Percentiles rank a stretch among this genome's conserved stretches.
Evolutionary conservation across 1,139 yeast species (phyloP).

Genomic region (Taiozyma onychis): DNA sequence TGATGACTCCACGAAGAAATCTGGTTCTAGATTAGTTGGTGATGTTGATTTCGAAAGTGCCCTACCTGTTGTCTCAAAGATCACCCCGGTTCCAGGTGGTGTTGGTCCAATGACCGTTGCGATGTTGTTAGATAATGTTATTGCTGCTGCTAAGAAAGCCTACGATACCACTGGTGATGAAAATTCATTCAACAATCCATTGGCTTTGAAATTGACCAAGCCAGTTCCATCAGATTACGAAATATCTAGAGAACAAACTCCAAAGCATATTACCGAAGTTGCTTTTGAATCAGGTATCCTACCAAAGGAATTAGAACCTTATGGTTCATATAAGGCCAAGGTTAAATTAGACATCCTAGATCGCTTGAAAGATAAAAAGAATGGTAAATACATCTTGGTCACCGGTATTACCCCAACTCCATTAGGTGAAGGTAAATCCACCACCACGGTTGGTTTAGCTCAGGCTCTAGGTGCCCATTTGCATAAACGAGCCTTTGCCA

Average conservation of each 20-base stretch:
- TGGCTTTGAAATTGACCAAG: slow-evolving; percentile 41
- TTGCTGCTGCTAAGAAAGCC: slow-evolving; percentile 52
- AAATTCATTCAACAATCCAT: slow-evolving; percentile 32
- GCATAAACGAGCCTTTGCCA: slow-evolving; percentile 63
- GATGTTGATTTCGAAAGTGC: slow-evolving; percentile 68
- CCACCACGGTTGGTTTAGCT: slow-evolving; percentile 74
- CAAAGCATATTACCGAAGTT: slow-evolving; percentile 57
- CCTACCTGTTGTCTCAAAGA: slow-evolving; percentile 48
- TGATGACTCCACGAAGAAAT: slow-evolving; percentile 55
- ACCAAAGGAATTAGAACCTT: slow-evolving; percentile 61
- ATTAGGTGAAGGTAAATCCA: slow-evolving; percentile 77
- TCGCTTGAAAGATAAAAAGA: slow-evolving; percentile 52
- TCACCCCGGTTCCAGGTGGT: slow-evolving; percentile 87
- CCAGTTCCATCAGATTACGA: slow-evolving; percentile 79
- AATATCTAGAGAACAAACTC: slow-evolving; percentile 67
- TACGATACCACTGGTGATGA: slow-evolving; percentile 24
- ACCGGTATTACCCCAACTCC: slow-evolving; percentile 86
- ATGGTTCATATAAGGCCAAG: slow-evolving; percentile 72
- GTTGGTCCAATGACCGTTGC: slow-evolving; percentile 91
- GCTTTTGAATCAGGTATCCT: slow-evolving; percentile 62
- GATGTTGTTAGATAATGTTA: slow-evolving; percentile 67
- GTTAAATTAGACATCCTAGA: slow-evolving; percentile 55
- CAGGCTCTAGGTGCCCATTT: slow-evolving; percentile 78
- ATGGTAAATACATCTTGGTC: slow-evolving; percentile 67
- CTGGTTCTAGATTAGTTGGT: slow-evolving; percentile 67